A percentile compares a stretch with the other conserved stretches of the same genome.
phyloP scores from a whole-genome alignment of 176 grass and related monocot species.

The Guadua angustifolia region DNA sequence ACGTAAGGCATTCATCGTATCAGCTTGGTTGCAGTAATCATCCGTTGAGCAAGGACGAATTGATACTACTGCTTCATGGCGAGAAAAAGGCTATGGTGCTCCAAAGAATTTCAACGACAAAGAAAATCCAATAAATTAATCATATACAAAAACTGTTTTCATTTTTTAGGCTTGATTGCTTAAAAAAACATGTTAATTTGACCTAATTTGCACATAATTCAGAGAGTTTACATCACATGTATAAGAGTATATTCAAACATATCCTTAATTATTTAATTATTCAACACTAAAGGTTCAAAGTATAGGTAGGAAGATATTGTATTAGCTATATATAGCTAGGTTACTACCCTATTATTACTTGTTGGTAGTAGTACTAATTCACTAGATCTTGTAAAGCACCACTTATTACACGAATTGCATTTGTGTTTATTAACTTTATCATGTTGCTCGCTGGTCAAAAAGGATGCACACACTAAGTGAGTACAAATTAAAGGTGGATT shows the following conservation, averaged over 20 bases:
- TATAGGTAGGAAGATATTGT: neutral
- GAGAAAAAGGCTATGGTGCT: too few relatives aligned
- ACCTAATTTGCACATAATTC: neutral
- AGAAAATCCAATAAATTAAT: too few relatives aligned
- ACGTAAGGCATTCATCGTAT: too few relatives aligned
- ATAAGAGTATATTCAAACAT: neutral
- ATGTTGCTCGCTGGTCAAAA: constrained; percentile 43
- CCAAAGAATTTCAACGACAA: too few relatives aligned
- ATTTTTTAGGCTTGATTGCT: too few relatives aligned
- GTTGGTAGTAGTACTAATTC: too few relatives aligned
- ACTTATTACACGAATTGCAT: neutral
- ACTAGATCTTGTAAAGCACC: neutral
- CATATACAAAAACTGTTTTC: too few relatives aligned
- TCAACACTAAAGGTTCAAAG: neutral
- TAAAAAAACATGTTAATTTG: too few relatives aligned
- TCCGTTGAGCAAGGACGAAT: too few relatives aligned
- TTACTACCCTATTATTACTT: neutral
- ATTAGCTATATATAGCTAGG: neutral
- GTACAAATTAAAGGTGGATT: constrained; percentile 56
- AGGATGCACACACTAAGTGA: constrained; percentile 35
- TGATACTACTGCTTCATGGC: too few relatives aligned
- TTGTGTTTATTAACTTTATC: neutral
- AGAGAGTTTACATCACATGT: neutral
- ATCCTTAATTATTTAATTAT: neutral
- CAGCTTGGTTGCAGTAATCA: too few relatives aligned